Evolutionary conservation across 2,329 filamentous ascomycete species (phyloP), one percentile per base, ranked within the genome.

Genomic region (Endoconidiophora polonica): DNA sequence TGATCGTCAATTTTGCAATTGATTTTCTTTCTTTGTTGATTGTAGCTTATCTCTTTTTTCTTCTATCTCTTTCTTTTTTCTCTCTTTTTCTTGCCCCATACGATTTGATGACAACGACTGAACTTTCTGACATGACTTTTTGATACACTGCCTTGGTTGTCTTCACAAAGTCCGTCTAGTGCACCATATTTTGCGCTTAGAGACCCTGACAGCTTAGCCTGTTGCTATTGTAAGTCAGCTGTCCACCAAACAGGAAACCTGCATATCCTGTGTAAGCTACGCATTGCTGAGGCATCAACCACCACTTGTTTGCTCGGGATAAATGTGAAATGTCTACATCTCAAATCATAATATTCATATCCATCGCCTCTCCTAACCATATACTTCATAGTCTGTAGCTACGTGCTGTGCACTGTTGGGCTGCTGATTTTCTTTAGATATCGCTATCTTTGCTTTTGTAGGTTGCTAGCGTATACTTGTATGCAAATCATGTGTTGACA

Each of bases 241-340:
- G 26, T 10, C 26, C 26, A 29, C 26, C 12, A 29, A 29, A 29
- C 26, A 29, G 43, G 43, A 46, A 50, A 36, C 49, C 49, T 50
- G 43, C 43, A 46, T 22, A 36, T 50, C 39, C 46, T 42, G 37
- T 50, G 49, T 50, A 50, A 50, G 49, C 43, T 24, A 16, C 12
- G 26, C 26, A 29, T 29, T 29, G 12, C 26, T 29, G 26, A 29
- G 26, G 26, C 26, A 29, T 29, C 26, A 22, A 23, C 36, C 26
- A 29, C 26, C 39, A 50, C 40, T 18, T 10, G 26, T 29, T 29
- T 29, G 26, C 26, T 2, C 2, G 7, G 26, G 5, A 29, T 29
- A 16, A 49, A n/a, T 38, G 22, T 44, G 24, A 33, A 40, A 42
- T 45, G 23, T 16, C 24, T 29, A 18, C 24, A n/a, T 10, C 26